Base-by-base conservation (phyloP, 371 early-diverging fungal genomes). In the Entomophthora muscae region DNA sequence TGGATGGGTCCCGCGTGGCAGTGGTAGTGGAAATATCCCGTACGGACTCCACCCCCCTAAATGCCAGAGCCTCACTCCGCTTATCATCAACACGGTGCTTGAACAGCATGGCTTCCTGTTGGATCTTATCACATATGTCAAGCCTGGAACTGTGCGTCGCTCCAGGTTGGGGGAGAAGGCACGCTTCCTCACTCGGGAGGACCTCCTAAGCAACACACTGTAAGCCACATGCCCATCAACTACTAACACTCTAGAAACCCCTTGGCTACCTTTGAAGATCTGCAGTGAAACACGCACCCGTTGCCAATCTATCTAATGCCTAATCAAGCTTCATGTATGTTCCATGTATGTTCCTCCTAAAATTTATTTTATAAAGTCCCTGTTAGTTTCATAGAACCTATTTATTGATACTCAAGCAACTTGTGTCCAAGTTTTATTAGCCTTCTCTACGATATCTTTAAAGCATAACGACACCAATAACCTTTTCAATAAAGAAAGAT, bases 101-200 rank as follows among this genome's bases (percentile, higher is more conserved):
- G 88, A 88, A 32, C 75, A 81, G 32, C 89, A 90, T 71, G 77
- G 77, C 56, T 81, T 89, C 68, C 69, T 87, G 61, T 70, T 86
- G 0, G 86, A 88, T 70, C 79, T 79, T 29, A 78, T 91, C 32
- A 80, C 83, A 0, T 75, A 89, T 62, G 76, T 88, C 1, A 74
- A 76, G 28, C 73, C 75, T 22, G 80, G 75, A 52, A 71, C 78
- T 13, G 67, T 91, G 61, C 80, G 85, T 32, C 75, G 80, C 61
- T 73, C 79, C 30, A 67, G 80, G 17, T 75, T 73, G 61, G 82
- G 82, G 12, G 82, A 84, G 31, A 81, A 82, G 63, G 72, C 75
- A 63, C 73, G 84, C n/a, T 12, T 61, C n/a, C 24, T 57, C 5
- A 58, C 54, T n/a, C 54, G 52, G 17, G 53, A 42, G 42, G 42